A percentile compares a stretch with the other conserved stretches of the same genome.
These are phyloP conservation scores for Scleroderma bovista DNA, from an alignment of 768 basidiomycete species.

Conservation along the genomic window DNA sequence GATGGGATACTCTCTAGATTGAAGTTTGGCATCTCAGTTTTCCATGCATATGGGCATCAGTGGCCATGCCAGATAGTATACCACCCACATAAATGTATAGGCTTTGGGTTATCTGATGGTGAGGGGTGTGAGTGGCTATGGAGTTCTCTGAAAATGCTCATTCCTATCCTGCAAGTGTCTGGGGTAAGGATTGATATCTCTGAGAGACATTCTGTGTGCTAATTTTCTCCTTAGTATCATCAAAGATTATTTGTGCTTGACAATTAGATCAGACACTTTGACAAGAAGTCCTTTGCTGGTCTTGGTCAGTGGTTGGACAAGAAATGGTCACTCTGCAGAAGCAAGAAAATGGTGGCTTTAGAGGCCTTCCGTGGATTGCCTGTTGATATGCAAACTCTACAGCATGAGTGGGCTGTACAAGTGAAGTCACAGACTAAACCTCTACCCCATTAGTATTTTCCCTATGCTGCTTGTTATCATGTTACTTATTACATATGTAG, in stretches of 20 bases:
- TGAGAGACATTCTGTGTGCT: too few relatives aligned
- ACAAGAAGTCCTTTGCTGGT: not conserved
- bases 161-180: conserved; percentile 11
- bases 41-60: conserved; percentile 33
- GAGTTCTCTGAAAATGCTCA: conserved; percentile 16
- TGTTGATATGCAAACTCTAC: not conserved
- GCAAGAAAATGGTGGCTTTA: not conserved
- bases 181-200: conserved; percentile 11
- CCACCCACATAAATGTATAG: conserved; percentile 24
- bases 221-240: conserved; percentile 2
- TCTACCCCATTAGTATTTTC: not conserved
- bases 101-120: conserved; percentile 31
- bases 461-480: not conserved
- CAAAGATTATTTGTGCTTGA: conserved; percentile 9
- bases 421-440: conserved; percentile 1
- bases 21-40: conserved; percentile 18
- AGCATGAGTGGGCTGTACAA: conserved; percentile 2
- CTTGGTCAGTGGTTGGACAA: conserved; percentile 5
- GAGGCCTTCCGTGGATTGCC: not conserved
- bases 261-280: conserved; percentile 3
- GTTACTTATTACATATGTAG: not conserved
- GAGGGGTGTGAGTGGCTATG: conserved; percentile 35
- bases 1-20: conserved; percentile 5
- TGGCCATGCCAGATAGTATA: conserved; percentile 33
- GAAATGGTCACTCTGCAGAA: not conserved